Evolutionary conservation across 495 filamentous ascomycete species (phyloP), one percentile per base, ranked within the genome.

Genomic region (Podospora bellae-mahoneyi): DNA sequence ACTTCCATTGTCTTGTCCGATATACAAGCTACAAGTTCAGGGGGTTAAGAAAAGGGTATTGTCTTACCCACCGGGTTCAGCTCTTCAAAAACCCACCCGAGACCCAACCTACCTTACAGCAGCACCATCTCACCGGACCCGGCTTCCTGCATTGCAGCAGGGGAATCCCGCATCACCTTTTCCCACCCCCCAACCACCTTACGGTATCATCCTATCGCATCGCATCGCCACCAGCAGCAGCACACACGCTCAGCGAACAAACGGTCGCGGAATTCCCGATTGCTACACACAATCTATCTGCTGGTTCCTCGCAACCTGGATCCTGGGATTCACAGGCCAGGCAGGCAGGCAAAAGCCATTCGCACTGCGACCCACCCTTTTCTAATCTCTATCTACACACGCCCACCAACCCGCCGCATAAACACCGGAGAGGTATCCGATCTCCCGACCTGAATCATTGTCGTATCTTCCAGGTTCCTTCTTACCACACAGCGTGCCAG

Each of bases 131-230:
- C 34, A 39, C 54, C 54, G 54, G 54, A 57, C 54, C 54, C 5
- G 54, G 54, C 54, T 57, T 57, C 54, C 54, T 57, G 54, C 54
- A 57, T 57, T 18, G 18, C 54, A 18, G 54, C 54, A 57, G 54
- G 54, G 54, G 54, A 57, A 57, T 57, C 54, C 54, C 54, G 54
- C 54, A 57, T 57, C 3, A 39, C 34, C 23, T 23, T 23, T 23
- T 23, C 23, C 23, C 23, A 23, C 23, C 23, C 23, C 1, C 23
- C 23, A 23, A 23, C 23, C 23, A 23, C 23, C 23, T 23, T 23
- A 23, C 23, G 23, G 23, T 23, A 1, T 39, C 34, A 39, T 39
- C 34, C 34, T 39, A 39, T 39, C 34, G 34, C 10, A 39, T 39
- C 34, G 54, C 54, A 57, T 18, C 54, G 20, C 18, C 54, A 57